Percentiles rank a stretch among this genome's conserved stretches.
phyloP scores from a whole-genome alignment of 768 basidiomycete genomes.

The Russula foetens region DNA sequence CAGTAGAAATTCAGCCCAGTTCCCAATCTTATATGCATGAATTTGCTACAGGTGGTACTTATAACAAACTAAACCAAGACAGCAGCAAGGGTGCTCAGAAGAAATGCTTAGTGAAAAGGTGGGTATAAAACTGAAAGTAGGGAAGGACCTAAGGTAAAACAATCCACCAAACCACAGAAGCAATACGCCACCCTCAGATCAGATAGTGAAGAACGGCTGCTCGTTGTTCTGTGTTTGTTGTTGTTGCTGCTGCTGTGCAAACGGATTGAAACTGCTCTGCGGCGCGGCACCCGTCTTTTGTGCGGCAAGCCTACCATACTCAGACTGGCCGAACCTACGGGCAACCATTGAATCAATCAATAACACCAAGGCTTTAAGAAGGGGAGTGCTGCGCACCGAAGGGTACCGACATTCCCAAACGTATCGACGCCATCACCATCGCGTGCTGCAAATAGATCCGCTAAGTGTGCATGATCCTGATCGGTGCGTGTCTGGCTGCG shows the following conservation, averaged over 20 bases:
- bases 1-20: neutral
- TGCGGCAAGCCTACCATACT: conserved; percentile 24
- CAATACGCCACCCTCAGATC: neutral
- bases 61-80: neutral
- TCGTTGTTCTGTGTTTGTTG: conserved; percentile 36
- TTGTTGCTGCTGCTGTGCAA: conserved; percentile 51
- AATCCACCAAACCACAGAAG: neutral
- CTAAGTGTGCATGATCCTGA: conserved; percentile 66
- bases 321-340: conserved; percentile 36
- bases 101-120: neutral
- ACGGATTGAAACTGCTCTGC: conserved; percentile 49
- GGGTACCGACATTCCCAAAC: conserved; percentile 79
- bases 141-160: neutral
- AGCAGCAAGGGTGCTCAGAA: neutral
- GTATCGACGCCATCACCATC: conserved; percentile 89
- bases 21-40: neutral
- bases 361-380: neutral
- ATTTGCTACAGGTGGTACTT: conserved; percentile 2
- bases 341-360: neutral
- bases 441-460: conserved; percentile 73
- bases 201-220: conserved; percentile 31
- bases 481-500: conserved; percentile 42
- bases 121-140: conserved; percentile 12
- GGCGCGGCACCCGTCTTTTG: conserved; percentile 29
- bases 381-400: conserved; percentile 45